Base-by-base conservation (phyloP, 371 early-diverging fungal genomes). In the Mucor indicus region DNA sequence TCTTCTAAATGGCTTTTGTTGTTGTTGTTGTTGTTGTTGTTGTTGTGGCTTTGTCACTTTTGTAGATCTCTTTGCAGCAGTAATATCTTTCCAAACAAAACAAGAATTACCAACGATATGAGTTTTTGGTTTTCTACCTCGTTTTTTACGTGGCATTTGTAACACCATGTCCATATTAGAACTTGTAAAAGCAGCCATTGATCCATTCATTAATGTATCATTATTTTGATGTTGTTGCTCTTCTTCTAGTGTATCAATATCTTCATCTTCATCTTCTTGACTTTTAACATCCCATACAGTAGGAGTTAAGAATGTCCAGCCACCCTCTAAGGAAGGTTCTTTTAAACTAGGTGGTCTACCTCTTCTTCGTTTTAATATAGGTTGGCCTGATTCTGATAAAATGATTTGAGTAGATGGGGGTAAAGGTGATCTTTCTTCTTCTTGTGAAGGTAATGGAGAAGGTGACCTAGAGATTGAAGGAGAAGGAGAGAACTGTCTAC, bases 91-190 rank as follows among this genome's bases (percentile, higher is more conserved):
- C 69, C 72, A 72, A 9, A 72, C 72, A 65, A 75, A 75, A 37
- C 76, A 75, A 16, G 76, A 71, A 48, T 75, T 72, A 11, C 76
- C 76, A 22, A 46, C 66, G 35, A 75, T 64, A 32, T 71, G 76
- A 2, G 62, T 67, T 32, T 75, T 75, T 10, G 76, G 70, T 48
- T 75, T 75, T 15, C 76, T 44, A 1, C 76, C 76, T 38, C 76
- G 53, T 35, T 75, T 75, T 40, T 72, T 72, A 13, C 57, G 62
- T 15, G 75, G 71, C 58, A 66, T 64, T 21, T 57, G 62, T 17
- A 70, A 36, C 0, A 68, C 60, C 27, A 60, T 60, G 16, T 75
- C 69, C 71, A 70, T 68, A 32, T 46, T 60, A 7, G 67, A 60
- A 42, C 68, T 70, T 7, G 75, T 66, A 24, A 70, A 70, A 0